Conservation (phyloP, 129 eudicot species). For the Centella asiatica region DNA sequence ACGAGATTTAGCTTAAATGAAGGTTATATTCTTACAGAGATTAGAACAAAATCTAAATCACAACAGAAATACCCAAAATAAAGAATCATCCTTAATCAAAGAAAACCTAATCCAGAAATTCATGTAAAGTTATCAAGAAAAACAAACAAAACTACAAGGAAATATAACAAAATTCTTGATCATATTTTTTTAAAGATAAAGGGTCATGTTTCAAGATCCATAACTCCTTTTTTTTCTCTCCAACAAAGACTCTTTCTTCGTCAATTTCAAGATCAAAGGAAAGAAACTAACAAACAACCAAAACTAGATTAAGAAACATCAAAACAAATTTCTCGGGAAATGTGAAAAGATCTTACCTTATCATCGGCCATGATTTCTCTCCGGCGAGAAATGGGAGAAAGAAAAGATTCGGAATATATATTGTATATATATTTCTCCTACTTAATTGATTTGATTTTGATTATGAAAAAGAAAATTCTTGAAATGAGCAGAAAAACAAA, state of each 20-base stretch:
- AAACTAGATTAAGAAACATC: neutral
- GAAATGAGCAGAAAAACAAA: constrained; percentile 7
- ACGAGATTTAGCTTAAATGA: neutral
- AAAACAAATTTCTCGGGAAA: neutral
- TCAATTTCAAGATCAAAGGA: constrained; percentile 12
- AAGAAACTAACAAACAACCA: neutral
- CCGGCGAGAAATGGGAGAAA: neutral
- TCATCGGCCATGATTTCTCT: constrained; percentile 39
- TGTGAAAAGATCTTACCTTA: constrained; percentile 26
- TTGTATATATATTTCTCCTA: too few species aligned
- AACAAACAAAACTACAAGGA: neutral
- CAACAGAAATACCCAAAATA: neutral
- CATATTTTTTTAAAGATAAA: neutral
- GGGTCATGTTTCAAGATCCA: constrained; percentile 1
- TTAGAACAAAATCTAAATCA: neutral
- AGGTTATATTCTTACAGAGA: neutral
- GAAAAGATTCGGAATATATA: constrained; percentile 16
- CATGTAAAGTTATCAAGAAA: too few species aligned
- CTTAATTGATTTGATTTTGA: neutral
- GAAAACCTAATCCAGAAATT: constrained; percentile 13
- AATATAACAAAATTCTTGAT: neutral
- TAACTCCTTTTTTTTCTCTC: constrained; percentile 17
- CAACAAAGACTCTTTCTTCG: constrained; percentile 11
- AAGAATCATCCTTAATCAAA: constrained; percentile 25
- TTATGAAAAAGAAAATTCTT: constrained; percentile 1